phyloP scores from a whole-genome alignment of 2,329 filamentous ascomycete species.

The Colletotrichum cordylinicola region DNA sequence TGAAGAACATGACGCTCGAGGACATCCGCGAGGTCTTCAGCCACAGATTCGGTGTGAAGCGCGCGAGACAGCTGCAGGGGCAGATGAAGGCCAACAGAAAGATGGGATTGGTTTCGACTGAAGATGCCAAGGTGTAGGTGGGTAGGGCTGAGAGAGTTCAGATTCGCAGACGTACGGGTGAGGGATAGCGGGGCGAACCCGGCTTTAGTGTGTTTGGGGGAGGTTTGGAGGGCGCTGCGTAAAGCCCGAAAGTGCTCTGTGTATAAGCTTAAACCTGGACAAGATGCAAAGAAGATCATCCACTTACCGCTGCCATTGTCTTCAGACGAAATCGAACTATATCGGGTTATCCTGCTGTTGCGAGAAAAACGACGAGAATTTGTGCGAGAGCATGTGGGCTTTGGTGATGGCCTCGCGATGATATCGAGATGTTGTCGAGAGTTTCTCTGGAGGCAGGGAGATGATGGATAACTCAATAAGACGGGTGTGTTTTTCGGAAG shows the following conservation, averaged over 20 bases:
- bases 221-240: neutral
- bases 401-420: neutral
- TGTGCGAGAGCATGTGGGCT: neutral
- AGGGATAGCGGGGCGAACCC: neutral
- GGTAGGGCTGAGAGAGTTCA: neutral
- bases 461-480: neutral
- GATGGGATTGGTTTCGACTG: neutral
- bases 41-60: constrained; percentile 50
- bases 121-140: neutral
- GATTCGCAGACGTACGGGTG: neutral
- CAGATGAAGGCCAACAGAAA: constrained; percentile 27
- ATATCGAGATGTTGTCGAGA: neutral
- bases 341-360: neutral
- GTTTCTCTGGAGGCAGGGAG: neutral
- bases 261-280: neutral
- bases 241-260: neutral
- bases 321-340: neutral
- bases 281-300: neutral
- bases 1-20: constrained; percentile 60
- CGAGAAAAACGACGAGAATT: neutral
- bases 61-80: constrained; percentile 43
- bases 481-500: neutral
- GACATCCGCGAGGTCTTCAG: constrained; percentile 57
- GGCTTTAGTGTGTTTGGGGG: neutral
- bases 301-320: neutral